phyloP scores from a whole-genome alignment of 257 asterid species.

The Primulina huaijiensis region DNA sequence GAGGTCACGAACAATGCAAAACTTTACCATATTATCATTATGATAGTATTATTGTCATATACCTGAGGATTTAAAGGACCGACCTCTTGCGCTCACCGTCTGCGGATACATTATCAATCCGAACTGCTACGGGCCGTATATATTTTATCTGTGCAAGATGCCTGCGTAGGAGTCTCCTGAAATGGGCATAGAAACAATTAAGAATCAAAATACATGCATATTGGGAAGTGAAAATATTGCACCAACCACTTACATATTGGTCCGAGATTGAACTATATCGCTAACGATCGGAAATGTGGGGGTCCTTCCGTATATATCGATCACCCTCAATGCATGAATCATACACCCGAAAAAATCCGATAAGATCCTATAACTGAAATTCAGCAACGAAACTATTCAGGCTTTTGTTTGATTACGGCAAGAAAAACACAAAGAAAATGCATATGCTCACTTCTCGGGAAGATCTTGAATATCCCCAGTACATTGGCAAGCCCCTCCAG shows the following conservation, averaged over 20 bases:
- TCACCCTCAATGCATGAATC: constrained; percentile 65
- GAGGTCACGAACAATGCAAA: too few species aligned
- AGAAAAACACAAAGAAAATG: constrained; percentile 4
- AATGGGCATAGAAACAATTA: constrained; percentile 13
- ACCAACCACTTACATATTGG: constrained; percentile 53
- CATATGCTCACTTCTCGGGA: constrained; percentile 56
- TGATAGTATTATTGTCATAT: too few species aligned
- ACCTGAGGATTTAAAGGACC: too few species aligned
- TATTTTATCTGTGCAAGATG: constrained; percentile 78
- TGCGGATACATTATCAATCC: constrained; percentile 46
- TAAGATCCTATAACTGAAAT: constrained; percentile 46
- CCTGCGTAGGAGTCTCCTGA: constrained; percentile 51
- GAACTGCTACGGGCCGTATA: constrained; percentile 74
- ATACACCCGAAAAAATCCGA: constrained; percentile 55
- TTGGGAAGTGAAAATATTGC: neutral
- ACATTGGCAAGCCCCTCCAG: too few species aligned
- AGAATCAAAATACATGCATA: neutral
- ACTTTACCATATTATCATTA: too few species aligned
- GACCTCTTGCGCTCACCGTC: too few species aligned
- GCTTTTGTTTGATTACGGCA: neutral
- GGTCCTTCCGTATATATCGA: constrained; percentile 46
- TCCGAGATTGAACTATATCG: constrained; percentile 53
- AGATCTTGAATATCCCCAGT: constrained; percentile 25
- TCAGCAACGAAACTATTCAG: constrained; percentile 11
- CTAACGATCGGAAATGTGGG: constrained; percentile 53